Conservation (phyloP, 2,329 filamentous ascomycete species). For the Reticulascus tulasneorum region DNA sequence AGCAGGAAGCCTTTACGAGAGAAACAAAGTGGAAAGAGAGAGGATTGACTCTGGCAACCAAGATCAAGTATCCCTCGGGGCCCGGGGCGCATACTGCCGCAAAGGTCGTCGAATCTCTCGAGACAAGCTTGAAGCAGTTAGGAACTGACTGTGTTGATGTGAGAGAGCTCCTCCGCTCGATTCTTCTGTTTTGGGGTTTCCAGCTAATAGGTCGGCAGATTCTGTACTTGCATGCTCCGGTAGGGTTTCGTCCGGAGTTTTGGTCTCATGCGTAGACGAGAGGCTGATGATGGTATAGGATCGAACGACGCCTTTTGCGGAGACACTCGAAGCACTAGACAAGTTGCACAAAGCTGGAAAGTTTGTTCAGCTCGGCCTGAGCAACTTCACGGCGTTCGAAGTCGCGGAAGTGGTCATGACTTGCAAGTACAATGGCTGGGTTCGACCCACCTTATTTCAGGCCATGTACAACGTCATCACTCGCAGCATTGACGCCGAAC, state of each 20-base stretch:
- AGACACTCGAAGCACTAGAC: slow-evolving; percentile 74
- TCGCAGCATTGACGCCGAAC: slow-evolving; percentile 69
- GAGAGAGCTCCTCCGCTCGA: slow-evolving; percentile 24
- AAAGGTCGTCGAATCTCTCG: slow-evolving; percentile 60
- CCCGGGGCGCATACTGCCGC: slow-evolving; percentile 59
- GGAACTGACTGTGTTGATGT: slow-evolving; percentile 69
- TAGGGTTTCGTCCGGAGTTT: slow-evolving; percentile 13
- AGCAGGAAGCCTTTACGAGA: slow-evolving; percentile 75
- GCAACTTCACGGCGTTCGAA: slow-evolving; percentile 83
- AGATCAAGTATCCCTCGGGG: slow-evolving; percentile 60
- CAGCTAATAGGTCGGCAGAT: slow-evolving; percentile 36
- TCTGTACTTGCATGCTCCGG: slow-evolving; percentile 70
- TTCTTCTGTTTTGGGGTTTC: too few species aligned
- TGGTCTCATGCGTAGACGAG: background rate
- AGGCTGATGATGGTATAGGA: slow-evolving; percentile 26
- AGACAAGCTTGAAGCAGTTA: slow-evolving; percentile 67
- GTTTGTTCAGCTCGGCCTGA: slow-evolving; percentile 75
- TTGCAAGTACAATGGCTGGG: slow-evolving; percentile 76
- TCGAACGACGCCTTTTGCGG: slow-evolving; percentile 67
- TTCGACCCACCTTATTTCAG: slow-evolving; percentile 79
- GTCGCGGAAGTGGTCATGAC: slow-evolving; percentile 80
- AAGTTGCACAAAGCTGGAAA: slow-evolving; percentile 82
- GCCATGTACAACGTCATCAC: slow-evolving; percentile 85
- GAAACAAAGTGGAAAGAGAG: slow-evolving; percentile 75
- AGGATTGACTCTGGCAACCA: slow-evolving; percentile 74